Evolutionary conservation across 257 asterid species (phyloP).

Genomic region (Solanum pinnatisectum): DNA sequence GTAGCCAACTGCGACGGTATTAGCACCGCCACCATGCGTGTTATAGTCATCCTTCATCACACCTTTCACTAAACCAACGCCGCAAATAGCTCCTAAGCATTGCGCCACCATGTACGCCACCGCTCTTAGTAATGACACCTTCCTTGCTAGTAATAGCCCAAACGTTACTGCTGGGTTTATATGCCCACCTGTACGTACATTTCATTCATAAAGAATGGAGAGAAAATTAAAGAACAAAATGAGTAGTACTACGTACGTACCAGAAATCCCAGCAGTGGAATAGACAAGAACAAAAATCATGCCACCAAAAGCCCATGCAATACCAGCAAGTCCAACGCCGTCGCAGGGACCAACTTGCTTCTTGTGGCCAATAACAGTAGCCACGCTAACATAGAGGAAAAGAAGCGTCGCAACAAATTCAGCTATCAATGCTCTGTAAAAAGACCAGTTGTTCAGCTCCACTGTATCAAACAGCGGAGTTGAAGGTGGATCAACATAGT

Average conservation of each 20-base stretch:
- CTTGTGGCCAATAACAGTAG: constrained; percentile 11
- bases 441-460: constrained; percentile 8
- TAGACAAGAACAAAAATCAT: constrained; percentile 10
- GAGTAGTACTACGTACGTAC: neutral
- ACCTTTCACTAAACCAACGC: constrained; percentile 9
- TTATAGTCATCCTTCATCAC: neutral
- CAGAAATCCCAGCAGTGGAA: constrained; percentile 13
- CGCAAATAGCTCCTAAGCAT: constrained; percentile 11
- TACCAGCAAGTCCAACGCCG: constrained; percentile 8
- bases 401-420: constrained; percentile 15
- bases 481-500: constrained; percentile 3
- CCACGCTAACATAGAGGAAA: constrained; percentile 9
- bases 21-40: constrained; percentile 7
- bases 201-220: no score
- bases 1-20: constrained; percentile 5
- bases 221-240: neutral
- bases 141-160: constrained; percentile 12
- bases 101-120: constrained; percentile 3
- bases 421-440: constrained; percentile 9
- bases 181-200: constrained; percentile 1
- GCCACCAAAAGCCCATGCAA: constrained; percentile 15
- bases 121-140: constrained; percentile 4
- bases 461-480: neutral
- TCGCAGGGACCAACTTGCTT: neutral
- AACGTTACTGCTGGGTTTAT: constrained; percentile 14